phyloP scores from a whole-genome alignment of 345 rosid genomes.

The Aurinia saxatilis region DNA sequence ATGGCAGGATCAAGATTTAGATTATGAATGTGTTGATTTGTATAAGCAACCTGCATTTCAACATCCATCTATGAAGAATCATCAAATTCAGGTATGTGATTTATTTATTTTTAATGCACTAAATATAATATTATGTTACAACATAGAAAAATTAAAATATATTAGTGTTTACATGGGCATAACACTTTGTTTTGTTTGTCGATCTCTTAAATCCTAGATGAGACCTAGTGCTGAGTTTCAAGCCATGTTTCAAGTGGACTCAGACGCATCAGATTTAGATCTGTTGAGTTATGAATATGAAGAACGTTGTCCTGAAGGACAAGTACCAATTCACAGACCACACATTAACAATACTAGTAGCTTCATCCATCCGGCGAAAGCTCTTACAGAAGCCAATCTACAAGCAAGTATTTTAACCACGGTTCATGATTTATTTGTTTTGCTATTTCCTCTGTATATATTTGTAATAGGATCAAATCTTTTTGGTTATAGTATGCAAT shows the following conservation, averaged over 20 bases:
- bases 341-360: background rate
- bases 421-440: background rate
- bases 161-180: background rate
- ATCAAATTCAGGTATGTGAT: background rate
- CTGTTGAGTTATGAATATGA: background rate
- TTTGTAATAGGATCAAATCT: background rate
- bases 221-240: slow-evolving; percentile 16
- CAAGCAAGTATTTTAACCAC: background rate
- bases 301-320: slow-evolving; percentile 12
- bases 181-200: background rate
- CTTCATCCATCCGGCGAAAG: background rate
- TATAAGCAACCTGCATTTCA: slow-evolving; percentile 18
- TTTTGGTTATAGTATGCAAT: slow-evolving; percentile 3
- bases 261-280: slow-evolving; percentile 2
- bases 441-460: background rate
- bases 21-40: slow-evolving; percentile 8
- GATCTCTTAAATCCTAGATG: slow-evolving; percentile 1
- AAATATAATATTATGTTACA: too few species aligned
- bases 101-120: background rate
- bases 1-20: background rate
- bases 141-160: too few species aligned
- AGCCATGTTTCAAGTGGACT: background rate
- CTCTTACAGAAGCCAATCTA: background rate
- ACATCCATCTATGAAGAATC: slow-evolving; percentile 6
- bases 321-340: slow-evolving; percentile 13